phyloP scores from a whole-genome alignment of 192 early-diverging fungal species.

The Entrophospora sp. region DNA sequence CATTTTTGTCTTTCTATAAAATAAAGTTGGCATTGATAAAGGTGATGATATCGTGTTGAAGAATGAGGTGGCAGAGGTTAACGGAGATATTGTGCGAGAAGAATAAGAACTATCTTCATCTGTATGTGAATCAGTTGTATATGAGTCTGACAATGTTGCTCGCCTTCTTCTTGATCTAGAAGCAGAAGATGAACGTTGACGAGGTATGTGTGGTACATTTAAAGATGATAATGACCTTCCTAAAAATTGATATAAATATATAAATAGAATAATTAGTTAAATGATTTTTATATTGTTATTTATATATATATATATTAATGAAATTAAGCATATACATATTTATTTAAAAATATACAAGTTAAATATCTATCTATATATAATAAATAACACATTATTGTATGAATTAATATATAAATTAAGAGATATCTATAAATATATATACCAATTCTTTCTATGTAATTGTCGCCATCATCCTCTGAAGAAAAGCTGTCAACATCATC shows the following conservation, averaged over 20 bases:
- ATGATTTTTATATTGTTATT: too few species aligned
- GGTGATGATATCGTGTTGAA: slow-evolving; percentile 24
- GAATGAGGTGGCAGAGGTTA: slow-evolving; percentile 25
- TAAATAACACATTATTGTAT: background rate
- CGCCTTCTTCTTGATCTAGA: slow-evolving; percentile 20
- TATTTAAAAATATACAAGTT: background rate
- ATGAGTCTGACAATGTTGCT: slow-evolving; percentile 21
- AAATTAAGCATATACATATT: background rate
- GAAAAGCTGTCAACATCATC: slow-evolving; percentile 28
- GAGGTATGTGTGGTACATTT: background rate
- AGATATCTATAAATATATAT: too few species aligned
- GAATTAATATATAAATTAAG: background rate
- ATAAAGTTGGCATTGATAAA: slow-evolving; percentile 25
- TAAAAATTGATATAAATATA: slow-evolving; percentile 6
- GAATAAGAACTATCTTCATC: slow-evolving; percentile 17
- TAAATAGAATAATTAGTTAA: background rate
- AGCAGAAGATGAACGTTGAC: slow-evolving; percentile 11
- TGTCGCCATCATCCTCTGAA: slow-evolving; percentile 32
- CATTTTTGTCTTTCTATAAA: slow-evolving; percentile 22
- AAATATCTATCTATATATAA: background rate
- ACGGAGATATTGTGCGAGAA: slow-evolving; percentile 27
- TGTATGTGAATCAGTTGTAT: slow-evolving; percentile 33
- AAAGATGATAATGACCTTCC: slow-evolving; percentile 9
- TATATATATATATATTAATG: background rate
- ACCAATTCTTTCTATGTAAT: slow-evolving; percentile 22